Percentiles rank a stretch among this genome's conserved stretches.
These are phyloP conservation scores for Microbotryum lychnidis-dioicae DNA, from an alignment of 1,284 basidiomycete genomes.

Conservation along the genomic window DNA sequence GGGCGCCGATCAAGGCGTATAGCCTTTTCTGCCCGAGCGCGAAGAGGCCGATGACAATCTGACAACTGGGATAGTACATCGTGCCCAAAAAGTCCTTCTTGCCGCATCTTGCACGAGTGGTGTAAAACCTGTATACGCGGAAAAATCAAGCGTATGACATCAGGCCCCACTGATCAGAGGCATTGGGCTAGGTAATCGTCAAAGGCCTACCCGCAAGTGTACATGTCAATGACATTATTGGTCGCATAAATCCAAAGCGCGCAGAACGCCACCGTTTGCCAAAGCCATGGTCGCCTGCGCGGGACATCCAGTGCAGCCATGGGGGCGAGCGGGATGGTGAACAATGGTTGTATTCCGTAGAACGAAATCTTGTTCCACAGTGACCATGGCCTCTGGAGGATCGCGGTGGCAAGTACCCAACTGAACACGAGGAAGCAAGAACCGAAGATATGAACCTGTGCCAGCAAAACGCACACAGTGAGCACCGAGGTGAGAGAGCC, in stretches of 20 bases:
- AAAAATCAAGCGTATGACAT: conserved; percentile 51
- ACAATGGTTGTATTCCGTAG: conserved; percentile 44
- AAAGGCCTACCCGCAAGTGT: conserved; percentile 47
- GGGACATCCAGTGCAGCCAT: conserved; percentile 64
- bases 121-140: conserved; percentile 33
- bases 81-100: conserved; percentile 42
- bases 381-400: conserved; percentile 19
- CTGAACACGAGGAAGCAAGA: conserved; percentile 58
- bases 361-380: conserved; percentile 37
- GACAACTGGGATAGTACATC: conserved; percentile 49
- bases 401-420: conserved; percentile 53
- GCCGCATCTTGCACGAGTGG: conserved; percentile 14
- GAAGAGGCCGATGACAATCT: conserved; percentile 68
- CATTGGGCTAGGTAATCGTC: conserved; percentile 18
- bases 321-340: conserved; percentile 45
- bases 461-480: conserved; percentile 24
- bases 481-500: not conserved
- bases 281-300: conserved; percentile 51
- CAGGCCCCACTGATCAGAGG: conserved; percentile 42
- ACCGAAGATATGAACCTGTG: conserved; percentile 47
- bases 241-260: conserved; percentile 52
- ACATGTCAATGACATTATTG: conserved; percentile 41
- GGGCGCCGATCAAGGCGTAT: conserved; percentile 54
- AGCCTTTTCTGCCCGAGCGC: conserved; percentile 62
- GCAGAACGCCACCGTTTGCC: conserved; percentile 52